These are phyloP conservation scores for Rosa hybrid DNA, from an alignment of 331 rosid genomes.

Conservation along the genomic window DNA sequence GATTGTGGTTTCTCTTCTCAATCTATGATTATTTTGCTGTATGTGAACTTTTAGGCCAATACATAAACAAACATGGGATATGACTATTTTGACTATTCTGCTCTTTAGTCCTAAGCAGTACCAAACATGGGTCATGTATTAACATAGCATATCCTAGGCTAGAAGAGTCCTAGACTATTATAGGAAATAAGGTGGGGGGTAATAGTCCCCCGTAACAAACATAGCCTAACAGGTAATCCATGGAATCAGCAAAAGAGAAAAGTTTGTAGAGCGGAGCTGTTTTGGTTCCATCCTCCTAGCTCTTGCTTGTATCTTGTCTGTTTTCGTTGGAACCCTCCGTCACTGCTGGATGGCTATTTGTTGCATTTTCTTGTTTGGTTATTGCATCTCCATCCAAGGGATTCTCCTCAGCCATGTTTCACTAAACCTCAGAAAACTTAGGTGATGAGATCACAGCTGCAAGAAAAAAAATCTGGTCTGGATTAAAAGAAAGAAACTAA, in stretches of 20 bases:
- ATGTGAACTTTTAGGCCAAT: too few relatives aligned
- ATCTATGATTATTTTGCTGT: too few relatives aligned
- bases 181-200: too few relatives aligned
- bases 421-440: neutral
- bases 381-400: slow-evolving; percentile 21
- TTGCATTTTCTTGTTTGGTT: slow-evolving; percentile 24
- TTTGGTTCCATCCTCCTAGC: slow-evolving; percentile 34
- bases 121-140: too few relatives aligned
- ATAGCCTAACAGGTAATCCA: slow-evolving; percentile 39
- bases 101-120: too few relatives aligned
- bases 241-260: slow-evolving; percentile 75
- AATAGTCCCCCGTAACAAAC: too few relatives aligned
- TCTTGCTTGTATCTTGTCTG: slow-evolving; percentile 32
- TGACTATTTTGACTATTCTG: too few relatives aligned
- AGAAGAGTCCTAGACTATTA: too few relatives aligned
- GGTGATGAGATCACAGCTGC: neutral
- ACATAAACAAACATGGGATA: too few relatives aligned
- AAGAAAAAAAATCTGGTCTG: neutral
- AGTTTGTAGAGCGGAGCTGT: slow-evolving; percentile 66
- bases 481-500: neutral
- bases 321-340: slow-evolving; percentile 15
- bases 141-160: too few relatives aligned
- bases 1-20: too few relatives aligned
- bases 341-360: slow-evolving; percentile 24
- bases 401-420: slow-evolving; percentile 37